Percentiles rank a stretch among this genome's conserved stretches.
Evolutionary conservation across 192 early-diverging fungal species (phyloP).

Genomic region (Lobosporangium transversale): DNA sequence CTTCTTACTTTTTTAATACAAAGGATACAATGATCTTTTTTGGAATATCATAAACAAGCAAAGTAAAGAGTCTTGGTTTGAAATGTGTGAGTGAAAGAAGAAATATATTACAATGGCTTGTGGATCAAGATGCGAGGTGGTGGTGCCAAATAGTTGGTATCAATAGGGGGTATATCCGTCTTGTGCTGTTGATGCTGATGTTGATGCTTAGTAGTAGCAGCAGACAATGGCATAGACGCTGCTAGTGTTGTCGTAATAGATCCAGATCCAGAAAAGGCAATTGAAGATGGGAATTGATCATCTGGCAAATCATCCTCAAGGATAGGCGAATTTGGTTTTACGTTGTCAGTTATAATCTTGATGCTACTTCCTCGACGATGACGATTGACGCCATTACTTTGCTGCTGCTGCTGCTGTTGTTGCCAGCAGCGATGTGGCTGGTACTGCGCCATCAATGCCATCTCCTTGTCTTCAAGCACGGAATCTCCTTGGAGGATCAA

Average conservation of each 20-base stretch:
- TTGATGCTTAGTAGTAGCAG: not conserved
- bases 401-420: slow-evolving; percentile 31
- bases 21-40: too few relatives aligned
- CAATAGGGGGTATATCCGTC: slow-evolving; percentile 23
- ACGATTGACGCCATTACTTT: not conserved
- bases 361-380: not conserved
- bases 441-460: slow-evolving; percentile 46
- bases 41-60: too few relatives aligned
- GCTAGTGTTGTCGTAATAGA: not conserved
- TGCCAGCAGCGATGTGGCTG: slow-evolving; percentile 30
- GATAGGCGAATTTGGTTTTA: not conserved
- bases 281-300: not conserved
- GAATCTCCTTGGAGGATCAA: slow-evolving; percentile 40
- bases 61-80: not conserved
- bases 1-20: too few relatives aligned
- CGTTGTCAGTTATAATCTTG: not conserved
- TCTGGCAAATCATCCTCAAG: not conserved
- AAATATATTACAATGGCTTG: slow-evolving; percentile 32
- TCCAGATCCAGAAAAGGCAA: not conserved
- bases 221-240: not conserved
- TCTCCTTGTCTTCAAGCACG: slow-evolving; percentile 38
- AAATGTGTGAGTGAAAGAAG: not conserved
- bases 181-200: too few relatives aligned
- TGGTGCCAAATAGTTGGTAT: slow-evolving; percentile 42
- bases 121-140: slow-evolving; percentile 44